Percentiles rank a stretch among this genome's conserved stretches.
Conservation (phyloP, 169 alveolate species). For the Plasmodium inui region DNA sequence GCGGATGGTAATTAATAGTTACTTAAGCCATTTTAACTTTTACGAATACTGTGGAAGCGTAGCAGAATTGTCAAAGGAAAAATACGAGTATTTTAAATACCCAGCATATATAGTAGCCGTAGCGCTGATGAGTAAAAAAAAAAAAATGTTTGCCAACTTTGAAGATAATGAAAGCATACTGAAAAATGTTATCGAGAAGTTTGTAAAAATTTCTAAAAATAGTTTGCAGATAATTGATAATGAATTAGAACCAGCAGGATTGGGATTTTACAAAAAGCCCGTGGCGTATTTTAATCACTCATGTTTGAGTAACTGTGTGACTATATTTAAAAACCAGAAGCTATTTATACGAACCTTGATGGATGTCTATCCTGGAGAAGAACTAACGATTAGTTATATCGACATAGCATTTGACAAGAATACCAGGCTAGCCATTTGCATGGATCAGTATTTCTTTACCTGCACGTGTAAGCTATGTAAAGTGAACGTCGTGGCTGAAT, state of each 20-base stretch:
- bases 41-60: slow-evolving; percentile 62
- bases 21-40: slow-evolving; percentile 57
- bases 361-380: slow-evolving; percentile 74
- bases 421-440: slow-evolving; percentile 49
- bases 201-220: slow-evolving; percentile 57
- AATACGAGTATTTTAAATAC: slow-evolving; percentile 57
- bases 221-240: slow-evolving; percentile 59
- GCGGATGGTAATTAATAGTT: slow-evolving; percentile 59
- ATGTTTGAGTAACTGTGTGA: slow-evolving; percentile 70
- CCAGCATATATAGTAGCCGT: slow-evolving; percentile 71
- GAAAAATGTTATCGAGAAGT: slow-evolving; percentile 47
- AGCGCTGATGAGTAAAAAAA: slow-evolving; percentile 56
- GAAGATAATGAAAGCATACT: slow-evolving; percentile 68
- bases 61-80: slow-evolving; percentile 48
- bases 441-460: slow-evolving; percentile 67
- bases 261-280: slow-evolving; percentile 57
- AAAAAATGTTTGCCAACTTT: slow-evolving; percentile 38
- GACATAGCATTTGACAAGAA: slow-evolving; percentile 52
- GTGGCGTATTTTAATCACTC: slow-evolving; percentile 66
- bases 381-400: slow-evolving; percentile 50
- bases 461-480: slow-evolving; percentile 71
- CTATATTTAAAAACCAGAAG: slow-evolving; percentile 58
- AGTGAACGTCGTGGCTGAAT: slow-evolving; percentile 42
- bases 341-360: slow-evolving; percentile 35
- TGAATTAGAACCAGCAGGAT: slow-evolving; percentile 66